Base-by-base conservation (phyloP, 176 grass and related monocot species). In the Musa troglodytarum region DNA sequence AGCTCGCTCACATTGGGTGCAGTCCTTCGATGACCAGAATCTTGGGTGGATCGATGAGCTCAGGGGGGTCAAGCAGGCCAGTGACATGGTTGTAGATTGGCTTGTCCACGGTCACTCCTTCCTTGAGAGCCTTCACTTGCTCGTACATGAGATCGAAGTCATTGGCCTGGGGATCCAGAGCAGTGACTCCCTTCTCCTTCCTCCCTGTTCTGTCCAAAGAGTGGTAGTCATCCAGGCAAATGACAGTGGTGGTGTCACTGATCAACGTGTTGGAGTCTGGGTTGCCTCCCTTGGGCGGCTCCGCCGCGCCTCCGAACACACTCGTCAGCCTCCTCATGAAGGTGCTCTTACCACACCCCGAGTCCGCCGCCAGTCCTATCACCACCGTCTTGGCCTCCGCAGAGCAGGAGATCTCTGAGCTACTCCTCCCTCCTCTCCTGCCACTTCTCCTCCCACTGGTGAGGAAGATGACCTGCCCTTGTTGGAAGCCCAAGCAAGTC, bases 281-380 rank as follows among this genome's bases (percentile, higher is more conserved):
- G 34, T 43, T 96, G 34, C 92, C 92, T 23, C 92, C 89, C 67
- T 80, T 92, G 26, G 92, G 92, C 52, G 92, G 92, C 76, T 87
- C 89, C 5, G 92, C 92, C 11, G 89, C 86, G 71, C 92, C 92
- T 71, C 92, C 92, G 3, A 96, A 96, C 80, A 96, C 92, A 56
- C 92, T 96, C 53, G 92, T 96, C 74, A 96, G 84, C 80, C 92
- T 81, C 49, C 92, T 87, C 92, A 96, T 96, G 86, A 96, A 96
- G 74, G 92, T 96, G 65, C 89, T 92, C 80, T 96, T 96, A 54
- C 92, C 92, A 22, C 92, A 96, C 68, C 92, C 92, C 0, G 92
- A 96, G 77, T 43, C 34, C 3, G 34, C 34, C 34, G 34, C 34
- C 34, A 43, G 34, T 43, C 34, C 34, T 43, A 43, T 43, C 34